These are phyloP conservation scores for Ophiostoma angusticollis DNA, from an alignment of 2,329 filamentous ascomycete species.

Conservation along the genomic window DNA sequence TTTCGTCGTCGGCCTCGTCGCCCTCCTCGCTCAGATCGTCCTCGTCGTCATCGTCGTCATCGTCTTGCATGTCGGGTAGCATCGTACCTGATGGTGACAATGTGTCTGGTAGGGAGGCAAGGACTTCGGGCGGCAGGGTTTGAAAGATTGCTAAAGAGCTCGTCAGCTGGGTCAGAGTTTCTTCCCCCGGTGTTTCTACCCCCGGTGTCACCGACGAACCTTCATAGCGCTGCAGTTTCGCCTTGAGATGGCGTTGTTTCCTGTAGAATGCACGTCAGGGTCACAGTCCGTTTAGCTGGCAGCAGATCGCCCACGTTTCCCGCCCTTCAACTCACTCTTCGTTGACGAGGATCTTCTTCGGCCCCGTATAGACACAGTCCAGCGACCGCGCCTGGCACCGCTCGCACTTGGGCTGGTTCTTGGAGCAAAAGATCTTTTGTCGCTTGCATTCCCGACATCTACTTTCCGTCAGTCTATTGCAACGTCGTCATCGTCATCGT, in stretches of 20 bases:
- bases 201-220: slow-evolving; percentile 1
- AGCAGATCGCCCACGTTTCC: too few species aligned
- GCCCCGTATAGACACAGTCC: slow-evolving; percentile 10
- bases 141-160: slow-evolving; percentile 6
- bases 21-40: slow-evolving; percentile 1
- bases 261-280: not conserved
- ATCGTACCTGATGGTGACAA: too few species aligned
- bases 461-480: not conserved
- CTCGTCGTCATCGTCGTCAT: slow-evolving; percentile 1
- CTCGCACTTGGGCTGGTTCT: slow-evolving; percentile 11
- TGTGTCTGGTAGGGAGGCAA: not conserved
- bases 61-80: not conserved
- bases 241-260: slow-evolving; percentile 9
- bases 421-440: slow-evolving; percentile 13
- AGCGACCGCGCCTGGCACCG: slow-evolving; percentile 9
- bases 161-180: not conserved
- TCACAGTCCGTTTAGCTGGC: too few species aligned
- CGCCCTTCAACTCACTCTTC: slow-evolving; percentile 7
- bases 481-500: not conserved
- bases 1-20: slow-evolving; percentile 1
- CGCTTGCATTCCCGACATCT: slow-evolving; percentile 12
- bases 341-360: slow-evolving; percentile 12
- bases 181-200: not conserved
- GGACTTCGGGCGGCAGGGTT: not conserved
- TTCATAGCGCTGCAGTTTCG: slow-evolving; percentile 9